Conservation (phyloP, 2,329 filamentous ascomycete species). For the Keithomyces neogunnii region DNA sequence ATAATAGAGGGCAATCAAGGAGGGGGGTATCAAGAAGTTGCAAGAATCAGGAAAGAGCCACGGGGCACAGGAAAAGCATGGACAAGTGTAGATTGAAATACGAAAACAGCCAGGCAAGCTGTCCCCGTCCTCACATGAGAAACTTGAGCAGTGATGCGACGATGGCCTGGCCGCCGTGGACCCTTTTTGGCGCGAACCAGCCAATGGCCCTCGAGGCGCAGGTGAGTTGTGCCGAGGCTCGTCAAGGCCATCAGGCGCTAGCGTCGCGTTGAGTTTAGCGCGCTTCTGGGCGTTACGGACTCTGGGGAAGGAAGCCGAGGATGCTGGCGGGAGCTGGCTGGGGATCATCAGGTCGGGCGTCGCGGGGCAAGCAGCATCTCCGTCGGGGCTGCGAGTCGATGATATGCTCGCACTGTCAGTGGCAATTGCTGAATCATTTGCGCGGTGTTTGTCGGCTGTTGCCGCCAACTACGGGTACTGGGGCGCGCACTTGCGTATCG, state of each 20-base stretch:
- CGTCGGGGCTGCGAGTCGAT: background rate
- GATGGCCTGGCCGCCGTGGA: background rate
- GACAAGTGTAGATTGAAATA: background rate
- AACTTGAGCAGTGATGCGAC: background rate
- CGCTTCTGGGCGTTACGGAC: background rate
- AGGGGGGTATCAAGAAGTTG: background rate
- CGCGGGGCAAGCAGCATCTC: background rate
- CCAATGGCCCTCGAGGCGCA: background rate
- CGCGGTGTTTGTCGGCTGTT: too few relatives aligned
- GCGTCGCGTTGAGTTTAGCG: background rate
- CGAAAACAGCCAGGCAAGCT: background rate
- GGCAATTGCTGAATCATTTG: too few relatives aligned
- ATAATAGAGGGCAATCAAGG: background rate
- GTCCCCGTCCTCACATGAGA: constrained; percentile 1
- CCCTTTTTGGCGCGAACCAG: background rate
- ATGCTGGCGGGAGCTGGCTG: background rate
- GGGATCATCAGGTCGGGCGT: background rate
- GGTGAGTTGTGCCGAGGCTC: constrained; percentile 6
- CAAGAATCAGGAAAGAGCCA: background rate
- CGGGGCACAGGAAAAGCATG: background rate
- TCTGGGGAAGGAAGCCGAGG: constrained; percentile 6
- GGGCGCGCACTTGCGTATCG: too few relatives aligned
- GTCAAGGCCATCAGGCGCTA: background rate
- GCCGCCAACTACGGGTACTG: too few relatives aligned
- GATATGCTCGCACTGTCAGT: too few relatives aligned